Percentiles rank a stretch among this genome's conserved stretches.
Conservation (phyloP, 75 land plant species). For the Adiantum capillusveneris region DNA sequence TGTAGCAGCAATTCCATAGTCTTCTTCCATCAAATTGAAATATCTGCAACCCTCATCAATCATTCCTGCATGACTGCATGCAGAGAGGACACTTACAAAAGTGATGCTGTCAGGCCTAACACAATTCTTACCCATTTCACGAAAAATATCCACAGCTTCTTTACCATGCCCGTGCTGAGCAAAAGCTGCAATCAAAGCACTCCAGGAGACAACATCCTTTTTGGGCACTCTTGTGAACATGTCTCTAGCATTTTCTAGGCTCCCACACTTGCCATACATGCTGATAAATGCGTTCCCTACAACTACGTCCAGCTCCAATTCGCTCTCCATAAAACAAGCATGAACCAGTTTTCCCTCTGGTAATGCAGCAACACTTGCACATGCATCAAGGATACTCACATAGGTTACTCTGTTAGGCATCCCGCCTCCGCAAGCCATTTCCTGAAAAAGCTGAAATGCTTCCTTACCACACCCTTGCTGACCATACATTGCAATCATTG, state of each 20-base stretch:
- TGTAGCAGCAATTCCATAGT: conserved; percentile 1
- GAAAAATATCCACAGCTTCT: not conserved
- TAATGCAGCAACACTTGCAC: not conserved
- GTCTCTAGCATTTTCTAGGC: not conserved
- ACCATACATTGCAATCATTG: conserved; percentile 6
- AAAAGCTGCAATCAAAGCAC: conserved; percentile 8
- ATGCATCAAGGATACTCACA: conserved; percentile 2
- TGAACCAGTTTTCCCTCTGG: conserved; percentile 5
- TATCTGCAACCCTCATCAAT: conserved; percentile 1
- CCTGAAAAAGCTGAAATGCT: not conserved
- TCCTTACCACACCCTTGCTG: not conserved
- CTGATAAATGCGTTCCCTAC: conserved; percentile 4
- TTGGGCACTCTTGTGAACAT: not conserved
- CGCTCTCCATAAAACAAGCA: not conserved
- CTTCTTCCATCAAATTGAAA: conserved; percentile 3
- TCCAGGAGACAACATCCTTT: conserved; percentile 6
- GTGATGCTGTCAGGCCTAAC: conserved; percentile 2
- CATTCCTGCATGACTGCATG: conserved; percentile 11
- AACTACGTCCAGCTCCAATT: not conserved
- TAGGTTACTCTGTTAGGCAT: conserved; percentile 5
- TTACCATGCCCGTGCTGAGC: conserved; percentile 10
- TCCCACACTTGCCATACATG: conserved; percentile 15
- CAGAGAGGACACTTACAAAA: conserved; percentile 7
- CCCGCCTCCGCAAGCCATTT: conserved; percentile 3
- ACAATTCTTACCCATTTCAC: not conserved